Conservation (phyloP, 140 eudicot species). For the Ambrosia hybrid region DNA sequence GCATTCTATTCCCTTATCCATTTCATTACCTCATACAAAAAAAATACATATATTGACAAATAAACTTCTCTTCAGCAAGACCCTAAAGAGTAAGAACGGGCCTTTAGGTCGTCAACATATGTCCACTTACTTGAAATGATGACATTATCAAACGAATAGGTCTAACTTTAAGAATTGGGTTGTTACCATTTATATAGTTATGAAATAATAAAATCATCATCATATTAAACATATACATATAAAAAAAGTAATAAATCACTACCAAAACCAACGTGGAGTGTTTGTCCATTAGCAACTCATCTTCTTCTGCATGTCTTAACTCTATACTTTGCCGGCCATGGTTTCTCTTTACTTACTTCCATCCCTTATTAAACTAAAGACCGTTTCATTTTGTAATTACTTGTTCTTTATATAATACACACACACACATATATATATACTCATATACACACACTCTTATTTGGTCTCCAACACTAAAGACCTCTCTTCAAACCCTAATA, state of each 20-base stretch:
- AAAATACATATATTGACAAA: too few relatives aligned
- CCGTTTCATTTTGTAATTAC: too few relatives aligned
- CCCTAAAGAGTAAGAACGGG: background rate
- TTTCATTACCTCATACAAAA: too few relatives aligned
- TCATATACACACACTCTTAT: constrained; percentile 24
- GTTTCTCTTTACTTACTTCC: constrained; percentile 23
- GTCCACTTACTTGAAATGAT: constrained; percentile 12
- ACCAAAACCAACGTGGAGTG: constrained; percentile 54
- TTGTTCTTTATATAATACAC: background rate
- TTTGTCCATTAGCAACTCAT: constrained; percentile 42
- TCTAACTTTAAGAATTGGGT: constrained; percentile 28
- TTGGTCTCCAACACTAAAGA: constrained; percentile 50
- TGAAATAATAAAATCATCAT: constrained; percentile 21
- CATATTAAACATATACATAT: background rate
- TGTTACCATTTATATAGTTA: constrained; percentile 24
- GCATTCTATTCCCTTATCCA: too few relatives aligned
- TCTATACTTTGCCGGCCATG: constrained; percentile 79
- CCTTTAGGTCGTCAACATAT: constrained; percentile 29
- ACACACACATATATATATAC: too few relatives aligned
- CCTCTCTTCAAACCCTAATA: background rate
- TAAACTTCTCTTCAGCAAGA: too few relatives aligned
- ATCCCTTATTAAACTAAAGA: constrained; percentile 32
- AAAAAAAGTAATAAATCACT: constrained; percentile 45
- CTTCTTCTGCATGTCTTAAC: constrained; percentile 50
- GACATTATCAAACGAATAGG: constrained; percentile 33